A percentile compares a stretch with the other conserved stretches of the same genome.
These are phyloP conservation scores for Ustilago crameri DNA, from an alignment of 1,284 basidiomycete species.

Conservation along the genomic window DNA sequence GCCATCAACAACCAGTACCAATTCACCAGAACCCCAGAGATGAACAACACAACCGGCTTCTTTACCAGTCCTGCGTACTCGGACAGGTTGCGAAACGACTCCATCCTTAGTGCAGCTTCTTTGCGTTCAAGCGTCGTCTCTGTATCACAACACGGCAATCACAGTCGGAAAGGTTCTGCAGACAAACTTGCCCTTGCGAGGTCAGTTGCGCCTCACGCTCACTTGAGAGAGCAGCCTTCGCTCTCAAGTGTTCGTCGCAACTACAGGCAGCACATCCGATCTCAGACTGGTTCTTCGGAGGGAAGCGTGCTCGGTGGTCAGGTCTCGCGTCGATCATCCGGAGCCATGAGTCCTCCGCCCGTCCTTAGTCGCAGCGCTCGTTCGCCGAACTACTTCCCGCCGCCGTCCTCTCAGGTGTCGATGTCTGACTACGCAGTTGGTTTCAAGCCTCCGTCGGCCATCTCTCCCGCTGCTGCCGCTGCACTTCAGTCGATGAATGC, in stretches of 20 bases:
- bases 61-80: slow-evolving; percentile 23
- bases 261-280: slow-evolving; percentile 38
- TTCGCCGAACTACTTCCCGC: slow-evolving; percentile 57
- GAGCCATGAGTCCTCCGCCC: slow-evolving; percentile 39
- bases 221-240: slow-evolving; percentile 35
- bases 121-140: slow-evolving; percentile 24
- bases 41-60: slow-evolving; percentile 5
- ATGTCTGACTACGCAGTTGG: slow-evolving; percentile 49
- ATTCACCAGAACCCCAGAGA: slow-evolving; percentile 24
- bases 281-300: slow-evolving; percentile 36
- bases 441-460: slow-evolving; percentile 46
- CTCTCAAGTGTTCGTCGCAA: slow-evolving; percentile 39
- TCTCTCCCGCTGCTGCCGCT: slow-evolving; percentile 43
- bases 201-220: slow-evolving; percentile 31
- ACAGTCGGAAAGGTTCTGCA: slow-evolving; percentile 38
- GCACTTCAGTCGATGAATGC: slow-evolving; percentile 32
- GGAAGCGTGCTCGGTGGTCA: slow-evolving; percentile 30
- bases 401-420: slow-evolving; percentile 22
- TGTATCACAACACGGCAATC: slow-evolving; percentile 18
- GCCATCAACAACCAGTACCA: background rate
- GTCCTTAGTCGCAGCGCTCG: slow-evolving; percentile 50
- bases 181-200: slow-evolving; percentile 35
- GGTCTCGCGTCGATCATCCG: slow-evolving; percentile 36
- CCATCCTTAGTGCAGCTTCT: slow-evolving; percentile 16
- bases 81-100: slow-evolving; percentile 21